Conservation (phyloP, 73 alveolate species). For the Halteria grandinella region DNA sequence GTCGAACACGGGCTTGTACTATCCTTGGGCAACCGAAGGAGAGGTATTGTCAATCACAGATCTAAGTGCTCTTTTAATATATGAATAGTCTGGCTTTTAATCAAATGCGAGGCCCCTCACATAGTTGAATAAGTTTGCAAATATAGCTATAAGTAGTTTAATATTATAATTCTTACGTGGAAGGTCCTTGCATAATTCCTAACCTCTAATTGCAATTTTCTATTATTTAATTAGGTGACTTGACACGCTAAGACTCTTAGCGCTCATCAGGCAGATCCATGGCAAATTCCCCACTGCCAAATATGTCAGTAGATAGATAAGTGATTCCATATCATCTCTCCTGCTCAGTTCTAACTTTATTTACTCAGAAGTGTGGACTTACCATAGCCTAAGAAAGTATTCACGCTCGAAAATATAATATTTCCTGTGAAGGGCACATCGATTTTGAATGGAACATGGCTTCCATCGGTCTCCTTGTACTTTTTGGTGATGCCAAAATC, state of each 20-base stretch:
- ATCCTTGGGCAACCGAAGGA: too few relatives aligned
- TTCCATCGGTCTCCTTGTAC: conserved; percentile 16
- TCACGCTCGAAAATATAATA: conserved; percentile 47
- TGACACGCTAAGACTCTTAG: not conserved
- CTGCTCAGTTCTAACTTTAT: too few relatives aligned
- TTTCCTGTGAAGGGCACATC: conserved; percentile 48
- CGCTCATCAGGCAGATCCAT: conserved; percentile 22
- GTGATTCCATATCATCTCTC: conserved; percentile 54
- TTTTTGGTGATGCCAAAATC: conserved; percentile 44
- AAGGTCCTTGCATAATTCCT: conserved; percentile 51
- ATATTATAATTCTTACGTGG: conserved; percentile 8
- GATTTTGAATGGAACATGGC: conserved; percentile 27
- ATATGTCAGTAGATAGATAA: conserved; percentile 40
- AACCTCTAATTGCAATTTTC: conserved; percentile 18
- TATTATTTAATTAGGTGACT: conserved; percentile 25
- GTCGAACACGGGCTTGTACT: too few relatives aligned
- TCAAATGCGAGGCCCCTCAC: conserved; percentile 47
- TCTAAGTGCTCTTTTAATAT: conserved; percentile 11
- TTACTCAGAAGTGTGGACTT: too few relatives aligned
- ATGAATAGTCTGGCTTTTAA: conserved; percentile 44
- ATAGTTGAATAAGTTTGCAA: conserved; percentile 30
- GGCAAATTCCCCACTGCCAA: conserved; percentile 45
- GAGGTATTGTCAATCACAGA: conserved; percentile 6
- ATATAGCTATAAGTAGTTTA: not conserved
- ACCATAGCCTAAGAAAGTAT: too few relatives aligned